phyloP scores from a whole-genome alignment of 2,329 filamentous ascomycete genomes.

The Phyllosticta capitalensis region DNA sequence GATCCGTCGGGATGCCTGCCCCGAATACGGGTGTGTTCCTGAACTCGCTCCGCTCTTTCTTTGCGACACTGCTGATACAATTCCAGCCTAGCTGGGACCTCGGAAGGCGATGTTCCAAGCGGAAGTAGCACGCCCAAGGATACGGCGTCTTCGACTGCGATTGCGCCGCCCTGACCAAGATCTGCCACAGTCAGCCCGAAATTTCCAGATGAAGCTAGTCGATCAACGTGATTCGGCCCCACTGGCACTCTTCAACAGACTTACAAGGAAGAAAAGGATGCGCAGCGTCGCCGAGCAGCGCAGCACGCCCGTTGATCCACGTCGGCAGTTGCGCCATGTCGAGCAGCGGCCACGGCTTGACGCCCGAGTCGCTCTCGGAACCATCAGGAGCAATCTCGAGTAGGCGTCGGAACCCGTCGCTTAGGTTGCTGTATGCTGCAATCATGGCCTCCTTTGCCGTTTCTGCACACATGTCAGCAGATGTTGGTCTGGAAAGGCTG shows the following conservation, averaged over 20 bases:
- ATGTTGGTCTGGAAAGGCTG: neutral
- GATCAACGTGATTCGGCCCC: too few relatives aligned
- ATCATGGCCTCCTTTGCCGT: conserved; percentile 30
- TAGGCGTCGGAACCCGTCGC: conserved; percentile 27
- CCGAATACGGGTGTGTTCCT: conserved; percentile 46
- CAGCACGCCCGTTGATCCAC: conserved; percentile 47
- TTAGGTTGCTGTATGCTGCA: conserved; percentile 16
- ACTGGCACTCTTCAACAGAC: too few relatives aligned
- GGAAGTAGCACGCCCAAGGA: conserved; percentile 44
- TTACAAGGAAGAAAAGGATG: conserved; percentile 56
- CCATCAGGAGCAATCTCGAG: conserved; percentile 30
- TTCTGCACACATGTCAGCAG: conserved; percentile 17
- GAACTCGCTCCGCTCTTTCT: conserved; percentile 48
- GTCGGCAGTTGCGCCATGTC: conserved; percentile 49
- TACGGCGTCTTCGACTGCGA: conserved; percentile 59
- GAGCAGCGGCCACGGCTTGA: conserved; percentile 29
- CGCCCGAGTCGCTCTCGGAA: conserved; percentile 10
- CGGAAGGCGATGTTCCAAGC: neutral
- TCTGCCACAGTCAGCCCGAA: conserved; percentile 20
- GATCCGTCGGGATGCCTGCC: conserved; percentile 37
- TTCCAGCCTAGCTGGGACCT: conserved; percentile 38
- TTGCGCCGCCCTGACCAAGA: conserved; percentile 52
- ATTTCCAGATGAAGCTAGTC: neutral
- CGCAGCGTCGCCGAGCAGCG: conserved; percentile 56
- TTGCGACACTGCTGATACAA: conserved; percentile 52